Evolutionary conservation across 257 asterid genomes (phyloP).

Genomic region (Lycium ferocissimum): DNA sequence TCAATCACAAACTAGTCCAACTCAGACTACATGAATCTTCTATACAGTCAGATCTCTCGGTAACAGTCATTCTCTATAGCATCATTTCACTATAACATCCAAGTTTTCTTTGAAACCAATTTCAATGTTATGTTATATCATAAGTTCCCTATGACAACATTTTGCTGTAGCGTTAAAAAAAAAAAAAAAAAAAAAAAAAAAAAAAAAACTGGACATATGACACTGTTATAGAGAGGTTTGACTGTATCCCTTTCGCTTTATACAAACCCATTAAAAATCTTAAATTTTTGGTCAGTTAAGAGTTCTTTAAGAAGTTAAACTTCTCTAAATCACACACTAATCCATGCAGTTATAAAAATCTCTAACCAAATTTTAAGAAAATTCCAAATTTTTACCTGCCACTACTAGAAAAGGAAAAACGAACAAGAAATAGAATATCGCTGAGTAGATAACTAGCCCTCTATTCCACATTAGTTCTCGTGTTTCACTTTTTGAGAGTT

Average conservation of each 20-base stretch:
- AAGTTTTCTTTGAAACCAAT: too few species aligned
- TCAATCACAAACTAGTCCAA: slow-evolving; percentile 4
- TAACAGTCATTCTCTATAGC: too few species aligned
- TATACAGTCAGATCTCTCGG: too few species aligned
- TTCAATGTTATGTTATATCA: too few species aligned
- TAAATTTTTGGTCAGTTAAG: not conserved
- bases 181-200: too few species aligned
- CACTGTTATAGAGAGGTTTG: too few species aligned
- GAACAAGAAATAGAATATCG: not conserved
- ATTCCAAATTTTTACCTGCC: not conserved
- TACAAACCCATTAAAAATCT: slow-evolving; percentile 14
- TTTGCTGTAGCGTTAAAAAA: too few species aligned
- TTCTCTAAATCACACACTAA: not conserved
- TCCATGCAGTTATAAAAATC: not conserved
- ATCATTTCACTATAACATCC: too few species aligned
- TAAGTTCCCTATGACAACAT: too few species aligned
- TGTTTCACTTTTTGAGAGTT: too few species aligned
- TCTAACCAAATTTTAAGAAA: not conserved
- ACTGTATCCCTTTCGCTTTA: not conserved
- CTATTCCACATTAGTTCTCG: too few species aligned
- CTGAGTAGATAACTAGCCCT: not conserved
- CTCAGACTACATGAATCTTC: not conserved
- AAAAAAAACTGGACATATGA: too few species aligned
- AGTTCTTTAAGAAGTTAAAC: not conserved
- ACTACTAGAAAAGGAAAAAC: slow-evolving; percentile 3